Base-by-base conservation (phyloP, 495 filamentous ascomycete species). In the Tuber aestivum region DNA sequence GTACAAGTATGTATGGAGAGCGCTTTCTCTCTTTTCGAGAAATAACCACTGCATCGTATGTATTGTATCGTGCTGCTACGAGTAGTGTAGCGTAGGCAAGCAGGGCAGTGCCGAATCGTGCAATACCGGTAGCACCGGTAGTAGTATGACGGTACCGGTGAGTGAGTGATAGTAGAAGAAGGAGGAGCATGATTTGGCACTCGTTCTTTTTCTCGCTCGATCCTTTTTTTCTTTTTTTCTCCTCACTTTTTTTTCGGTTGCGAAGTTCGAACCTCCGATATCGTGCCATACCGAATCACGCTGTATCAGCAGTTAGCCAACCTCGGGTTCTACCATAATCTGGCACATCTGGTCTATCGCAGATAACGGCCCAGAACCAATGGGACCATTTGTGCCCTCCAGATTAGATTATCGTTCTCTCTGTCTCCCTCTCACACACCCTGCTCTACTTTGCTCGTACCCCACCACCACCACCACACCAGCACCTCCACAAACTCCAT, bases 351-450 rank as follows among this genome's bases (percentile, higher is more conserved):
- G n/a, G n/a, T n/a, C n/a, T n/a, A n/a, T n/a, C n/a, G 32, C 70
- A 79, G 78, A 79, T 79, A 79, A 79, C 76, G 38, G 45, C 70
- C 71, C 76, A 56, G 77, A 68, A 73, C 78, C 78, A 79, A 79
- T 79, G 76, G 76, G 27, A 73, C 75, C 40, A 48, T 61, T 70
- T 70, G 50, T 70, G 61, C 41, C 41, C 40, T 76, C 74, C 37
- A 76, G 72, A 78, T 79, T 79, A 75, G n/a, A n/a, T n/a, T n/a
- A n/a, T 72, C 44, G 72, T 70, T 27, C 42, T 45, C 2, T 56
- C 23, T 56, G 3, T 27, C 50, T 61, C 2, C 16, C 45, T 72
- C 75, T 79, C 72, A 70, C 41, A 71, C n/a, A 27, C 23, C 32
- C 48, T 79, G 72, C 72, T 56, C 65, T 73, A 42, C 65, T 65